A percentile compares a stretch with the other conserved stretches of the same genome.
phyloP scores from a whole-genome alignment of 2,329 filamentous ascomycete species.

The Stenocarpella maydis region DNA sequence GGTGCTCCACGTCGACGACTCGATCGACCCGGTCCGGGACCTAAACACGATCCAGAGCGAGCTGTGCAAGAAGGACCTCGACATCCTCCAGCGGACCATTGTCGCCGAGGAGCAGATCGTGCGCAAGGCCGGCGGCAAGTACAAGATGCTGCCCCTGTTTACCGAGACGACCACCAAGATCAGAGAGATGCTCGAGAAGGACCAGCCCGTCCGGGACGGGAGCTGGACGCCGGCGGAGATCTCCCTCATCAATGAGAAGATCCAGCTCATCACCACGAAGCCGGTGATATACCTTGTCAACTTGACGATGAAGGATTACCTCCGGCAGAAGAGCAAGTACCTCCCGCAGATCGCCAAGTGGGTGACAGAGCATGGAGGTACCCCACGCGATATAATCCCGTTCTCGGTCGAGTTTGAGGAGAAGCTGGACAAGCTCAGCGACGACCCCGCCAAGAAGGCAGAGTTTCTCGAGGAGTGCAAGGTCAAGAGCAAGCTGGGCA shows the following conservation, averaged over 20 bases:
- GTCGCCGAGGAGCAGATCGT: slow-evolving; percentile 51
- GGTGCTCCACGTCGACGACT: slow-evolving; percentile 56
- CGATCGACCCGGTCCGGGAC: slow-evolving; percentile 54
- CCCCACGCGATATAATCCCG: slow-evolving; percentile 51
- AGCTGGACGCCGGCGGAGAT: slow-evolving; percentile 54
- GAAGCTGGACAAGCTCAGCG: slow-evolving; percentile 50
- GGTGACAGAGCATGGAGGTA: slow-evolving; percentile 54
- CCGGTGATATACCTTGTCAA: slow-evolving; percentile 56
- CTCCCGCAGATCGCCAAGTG: slow-evolving; percentile 54
- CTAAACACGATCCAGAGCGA: slow-evolving; percentile 51
- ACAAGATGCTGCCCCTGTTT: slow-evolving; percentile 55
- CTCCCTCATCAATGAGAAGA: slow-evolving; percentile 55
- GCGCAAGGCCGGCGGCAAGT: slow-evolving; percentile 53
- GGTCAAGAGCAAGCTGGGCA: slow-evolving; percentile 51
- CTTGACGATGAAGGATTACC: slow-evolving; percentile 56
- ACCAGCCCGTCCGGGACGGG: slow-evolving; percentile 52
- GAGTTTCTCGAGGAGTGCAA: slow-evolving; percentile 51
- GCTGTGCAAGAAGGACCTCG: slow-evolving; percentile 53
- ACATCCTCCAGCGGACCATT: slow-evolving; percentile 50
- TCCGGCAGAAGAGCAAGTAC: slow-evolving; percentile 56
- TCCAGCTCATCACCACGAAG: slow-evolving; percentile 55
- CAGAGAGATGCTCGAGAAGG: slow-evolving; percentile 49
- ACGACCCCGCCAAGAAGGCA: slow-evolving; percentile 46
- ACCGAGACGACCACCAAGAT: slow-evolving; percentile 53
- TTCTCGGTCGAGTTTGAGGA: slow-evolving; percentile 56